Conservation (phyloP, 805 yeast species). For the Candida hispaniensis region DNA sequence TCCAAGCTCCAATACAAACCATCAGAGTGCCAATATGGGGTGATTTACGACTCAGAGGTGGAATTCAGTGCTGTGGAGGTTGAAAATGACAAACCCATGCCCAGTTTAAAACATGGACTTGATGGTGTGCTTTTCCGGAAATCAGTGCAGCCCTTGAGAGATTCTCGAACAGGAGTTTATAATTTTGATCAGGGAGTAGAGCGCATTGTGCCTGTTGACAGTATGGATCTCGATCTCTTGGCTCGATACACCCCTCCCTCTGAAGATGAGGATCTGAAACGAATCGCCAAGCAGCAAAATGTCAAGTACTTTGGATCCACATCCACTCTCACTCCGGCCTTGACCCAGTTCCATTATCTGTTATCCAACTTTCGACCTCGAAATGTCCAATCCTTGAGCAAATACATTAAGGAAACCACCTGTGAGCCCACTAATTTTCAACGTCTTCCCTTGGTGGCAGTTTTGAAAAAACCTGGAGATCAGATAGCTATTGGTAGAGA, state of each 20-base stretch:
- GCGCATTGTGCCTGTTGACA: slow-evolving; percentile 48
- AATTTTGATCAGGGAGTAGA: slow-evolving; percentile 56
- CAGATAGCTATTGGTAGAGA: slow-evolving; percentile 63
- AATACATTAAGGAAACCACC: slow-evolving; percentile 1
- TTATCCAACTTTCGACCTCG: slow-evolving; percentile 51
- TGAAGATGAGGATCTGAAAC: slow-evolving; percentile 44
- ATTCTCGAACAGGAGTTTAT: slow-evolving; percentile 62
- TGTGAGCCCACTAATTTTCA: slow-evolving; percentile 5
- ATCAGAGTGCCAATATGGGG: too few relatives aligned
- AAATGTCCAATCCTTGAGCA: slow-evolving; percentile 24
- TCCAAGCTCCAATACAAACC: too few relatives aligned
- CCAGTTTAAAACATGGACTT: slow-evolving; percentile 53
- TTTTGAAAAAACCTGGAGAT: slow-evolving; percentile 17
- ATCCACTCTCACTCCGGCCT: slow-evolving; percentile 69
- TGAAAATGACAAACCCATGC: too few relatives aligned
- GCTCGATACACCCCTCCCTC: slow-evolving; percentile 55
- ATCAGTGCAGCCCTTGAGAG: slow-evolving; percentile 65
- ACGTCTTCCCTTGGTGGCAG: slow-evolving; percentile 10
- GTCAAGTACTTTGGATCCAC: slow-evolving; percentile 62
- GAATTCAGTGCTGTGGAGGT: too few relatives aligned
- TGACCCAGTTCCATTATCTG: slow-evolving; percentile 64
- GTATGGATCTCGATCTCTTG: slow-evolving; percentile 52
- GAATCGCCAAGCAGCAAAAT: slow-evolving; percentile 35
- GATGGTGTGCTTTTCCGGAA: slow-evolving; percentile 57
- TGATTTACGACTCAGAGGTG: too few relatives aligned